These are phyloP conservation scores for Pulveroboletus ravenelii DNA, from an alignment of 768 basidiomycete genomes.

Conservation along the genomic window DNA sequence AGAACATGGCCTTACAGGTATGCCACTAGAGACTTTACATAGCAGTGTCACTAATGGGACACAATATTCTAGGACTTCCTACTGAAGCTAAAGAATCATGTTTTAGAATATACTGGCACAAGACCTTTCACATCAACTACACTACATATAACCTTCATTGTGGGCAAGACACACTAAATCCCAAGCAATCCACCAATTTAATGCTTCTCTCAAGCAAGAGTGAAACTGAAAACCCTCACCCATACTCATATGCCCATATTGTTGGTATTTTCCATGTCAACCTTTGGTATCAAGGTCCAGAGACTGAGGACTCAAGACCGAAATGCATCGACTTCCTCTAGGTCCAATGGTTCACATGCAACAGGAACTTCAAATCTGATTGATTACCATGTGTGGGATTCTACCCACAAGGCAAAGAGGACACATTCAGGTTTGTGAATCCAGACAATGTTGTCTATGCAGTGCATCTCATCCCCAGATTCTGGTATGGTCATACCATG, in stretches of 20 bases:
- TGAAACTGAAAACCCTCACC: no score
- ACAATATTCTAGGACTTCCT: background rate
- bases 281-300: background rate
- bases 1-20: background rate
- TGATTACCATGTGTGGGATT: background rate
- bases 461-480: background rate
- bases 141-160: no score
- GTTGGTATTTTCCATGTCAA: background rate
- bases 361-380: background rate
- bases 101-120: background rate
- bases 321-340: background rate
- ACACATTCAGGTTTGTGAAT: background rate
- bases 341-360: constrained; percentile 1
- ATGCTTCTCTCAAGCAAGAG: no score
- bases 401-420: no score
- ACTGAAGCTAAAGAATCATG: background rate
- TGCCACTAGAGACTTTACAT: no score
- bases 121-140: background rate
- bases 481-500: background rate
- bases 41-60: no score
- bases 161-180: background rate
- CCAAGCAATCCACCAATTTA: background rate
- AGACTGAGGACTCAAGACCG: background rate
- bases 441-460: background rate
- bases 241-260: no score